These are phyloP conservation scores for Exserohilum rostratum DNA, from an alignment of 2,329 filamentous ascomycete species.

Conservation along the genomic window DNA sequence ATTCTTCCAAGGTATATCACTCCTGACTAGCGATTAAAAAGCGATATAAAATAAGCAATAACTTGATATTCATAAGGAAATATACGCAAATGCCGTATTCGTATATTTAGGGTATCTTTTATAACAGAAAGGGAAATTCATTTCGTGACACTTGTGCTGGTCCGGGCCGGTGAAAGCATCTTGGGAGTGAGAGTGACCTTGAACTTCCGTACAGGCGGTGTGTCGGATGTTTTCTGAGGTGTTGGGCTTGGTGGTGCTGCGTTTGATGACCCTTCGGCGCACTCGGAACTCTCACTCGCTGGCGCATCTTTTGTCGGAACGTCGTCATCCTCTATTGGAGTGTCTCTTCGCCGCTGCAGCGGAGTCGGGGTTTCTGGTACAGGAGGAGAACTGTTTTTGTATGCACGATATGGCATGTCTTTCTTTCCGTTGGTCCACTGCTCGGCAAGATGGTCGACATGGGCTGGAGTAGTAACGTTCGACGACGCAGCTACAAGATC, in stretches of 20 bases:
- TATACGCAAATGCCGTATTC: background rate
- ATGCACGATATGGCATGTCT: conserved; percentile 15
- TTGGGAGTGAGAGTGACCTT: conserved; percentile 41
- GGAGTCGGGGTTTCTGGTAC: conserved; percentile 31
- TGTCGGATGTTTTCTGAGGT: background rate
- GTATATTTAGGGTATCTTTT: conserved; percentile 9
- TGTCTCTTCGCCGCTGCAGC: conserved; percentile 23
- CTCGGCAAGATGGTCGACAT: conserved; percentile 11
- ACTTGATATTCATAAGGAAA: background rate
- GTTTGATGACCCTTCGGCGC: background rate
- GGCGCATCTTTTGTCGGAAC: conserved; percentile 14
- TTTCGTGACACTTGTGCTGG: conserved; percentile 1
- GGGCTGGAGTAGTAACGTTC: conserved; percentile 35
- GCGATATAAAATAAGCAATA: background rate
- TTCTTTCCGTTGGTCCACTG: conserved; percentile 24
- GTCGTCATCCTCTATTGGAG: conserved; percentile 4
- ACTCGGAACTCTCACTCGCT: background rate
- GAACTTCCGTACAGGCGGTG: conserved; percentile 35
- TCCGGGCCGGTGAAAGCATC: conserved; percentile 28
- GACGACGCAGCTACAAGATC: conserved; percentile 39
- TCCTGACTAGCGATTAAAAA: too few species aligned
- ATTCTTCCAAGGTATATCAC: too few species aligned
- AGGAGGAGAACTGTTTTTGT: conserved; percentile 18
- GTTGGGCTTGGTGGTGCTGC: background rate
- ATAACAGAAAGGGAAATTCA: background rate